phyloP scores from a whole-genome alignment of 768 basidiomycete genomes.

The Xerocomus spinulosus region DNA sequence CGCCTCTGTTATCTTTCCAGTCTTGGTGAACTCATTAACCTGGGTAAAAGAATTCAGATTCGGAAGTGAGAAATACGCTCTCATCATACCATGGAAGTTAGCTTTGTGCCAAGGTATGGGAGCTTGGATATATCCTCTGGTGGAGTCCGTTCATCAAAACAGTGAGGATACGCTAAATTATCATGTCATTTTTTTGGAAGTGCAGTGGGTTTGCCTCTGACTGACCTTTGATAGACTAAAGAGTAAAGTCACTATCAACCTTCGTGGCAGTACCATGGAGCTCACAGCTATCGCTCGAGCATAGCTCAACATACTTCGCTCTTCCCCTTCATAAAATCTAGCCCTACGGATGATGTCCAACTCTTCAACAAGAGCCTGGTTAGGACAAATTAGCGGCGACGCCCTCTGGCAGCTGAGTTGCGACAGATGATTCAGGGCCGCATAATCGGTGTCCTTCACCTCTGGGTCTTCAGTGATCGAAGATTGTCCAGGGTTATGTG shows the following conservation, averaged over 20 bases:
- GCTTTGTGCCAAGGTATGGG: slow-evolving; percentile 49
- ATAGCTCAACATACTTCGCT: slow-evolving; percentile 66
- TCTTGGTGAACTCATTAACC: slow-evolving; percentile 60
- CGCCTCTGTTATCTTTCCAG: slow-evolving; percentile 56
- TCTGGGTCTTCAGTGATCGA: slow-evolving; percentile 20
- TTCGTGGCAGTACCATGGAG: slow-evolving; percentile 2
- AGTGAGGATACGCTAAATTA: slow-evolving; percentile 44
- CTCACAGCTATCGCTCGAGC: slow-evolving; percentile 66
- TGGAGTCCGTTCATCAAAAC: slow-evolving; percentile 37
- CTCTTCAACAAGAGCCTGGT: slow-evolving; percentile 58
- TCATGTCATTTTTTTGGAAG: background rate
- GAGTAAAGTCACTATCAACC: background rate
- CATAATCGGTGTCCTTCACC: slow-evolving; percentile 14
- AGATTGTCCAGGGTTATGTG: background rate
- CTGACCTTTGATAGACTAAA: slow-evolving; percentile 47
- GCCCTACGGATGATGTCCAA: slow-evolving; percentile 53
- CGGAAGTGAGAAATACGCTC: background rate
- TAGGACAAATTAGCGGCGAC: slow-evolving; percentile 64
- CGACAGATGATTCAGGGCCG: slow-evolving; percentile 27
- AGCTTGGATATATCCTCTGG: slow-evolving; percentile 38
- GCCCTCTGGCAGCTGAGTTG: slow-evolving; percentile 58
- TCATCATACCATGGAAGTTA: slow-evolving; percentile 42
- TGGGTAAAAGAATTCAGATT: slow-evolving; percentile 21
- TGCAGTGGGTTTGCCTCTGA: background rate
- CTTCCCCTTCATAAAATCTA: slow-evolving; percentile 63